Evolutionary conservation across 345 rosid species (phyloP), one percentile per base, ranked within the genome.

Genomic region (Salix viminalis): DNA sequence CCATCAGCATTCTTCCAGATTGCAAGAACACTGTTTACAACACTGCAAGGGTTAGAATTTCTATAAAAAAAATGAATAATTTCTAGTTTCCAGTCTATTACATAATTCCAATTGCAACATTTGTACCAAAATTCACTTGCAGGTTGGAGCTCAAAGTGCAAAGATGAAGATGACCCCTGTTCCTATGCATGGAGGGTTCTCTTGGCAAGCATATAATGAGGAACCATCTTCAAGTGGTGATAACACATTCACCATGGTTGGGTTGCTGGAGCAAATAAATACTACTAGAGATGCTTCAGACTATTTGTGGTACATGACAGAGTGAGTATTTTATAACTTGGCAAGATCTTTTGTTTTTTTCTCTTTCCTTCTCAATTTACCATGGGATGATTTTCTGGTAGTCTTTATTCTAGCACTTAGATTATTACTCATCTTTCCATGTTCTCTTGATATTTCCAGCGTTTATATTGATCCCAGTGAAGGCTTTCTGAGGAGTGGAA

Each of bases 21-120:
- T 96, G 98, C 94, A 91, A 91, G 89, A 94, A 92, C 85, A 96
- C 98, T 4, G 97, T 88, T 50, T 96, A 94, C 87, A 94, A 96
- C 89, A 96, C 99, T 68, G 99, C 98, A 79, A 88, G 97, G 91
- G 99, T 94, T 75, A 86, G 90, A 72, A 76, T 34, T 41, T 36
- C 32, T n/a, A 28, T 16, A 16, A 65, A 12, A 26, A 26, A 26
- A 26, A 26, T 28, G 32, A 65, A 7, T 28, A 34, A 8, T 28
- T 18, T 10, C 32, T 39, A 5, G 48, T 37, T 36, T 42, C 14
- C 5, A 21, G 26, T 69, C 19, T 2, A 41, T 39, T 1, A 23
- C 28, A 23, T 58, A 11, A 58, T 69, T 69, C 52, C 14, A 21
- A 21, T 69, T 69, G 24, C 64, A 23, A 39, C 14, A n/a, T 24